These are phyloP conservation scores for Collybia mongolica DNA, from an alignment of 768 basidiomycete species.

Conservation along the genomic window DNA sequence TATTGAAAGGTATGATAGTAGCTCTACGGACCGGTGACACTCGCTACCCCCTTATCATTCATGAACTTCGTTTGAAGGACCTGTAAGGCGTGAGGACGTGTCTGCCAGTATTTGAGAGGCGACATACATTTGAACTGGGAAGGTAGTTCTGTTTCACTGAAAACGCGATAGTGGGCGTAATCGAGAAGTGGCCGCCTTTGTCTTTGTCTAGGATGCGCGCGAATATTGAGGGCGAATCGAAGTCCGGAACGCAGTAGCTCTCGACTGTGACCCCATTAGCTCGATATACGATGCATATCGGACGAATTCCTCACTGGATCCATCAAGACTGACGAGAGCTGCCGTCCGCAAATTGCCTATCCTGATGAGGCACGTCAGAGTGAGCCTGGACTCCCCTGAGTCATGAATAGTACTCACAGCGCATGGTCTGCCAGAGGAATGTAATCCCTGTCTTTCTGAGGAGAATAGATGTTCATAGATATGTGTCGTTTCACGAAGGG, in stretches of 20 bases:
- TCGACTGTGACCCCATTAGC: slow-evolving; percentile 53
- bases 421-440: slow-evolving; percentile 78
- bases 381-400: slow-evolving; percentile 2
- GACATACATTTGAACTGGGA: slow-evolving; percentile 73
- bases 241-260: slow-evolving; percentile 90
- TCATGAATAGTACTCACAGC: slow-evolving; percentile 45
- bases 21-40: slow-evolving; percentile 64
- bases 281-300: neutral
- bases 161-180: slow-evolving; percentile 70
- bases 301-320: slow-evolving; percentile 56
- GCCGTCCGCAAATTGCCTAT: slow-evolving; percentile 86
- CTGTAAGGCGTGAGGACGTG: slow-evolving; percentile 28
- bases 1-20: neutral
- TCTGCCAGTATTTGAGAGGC: neutral
- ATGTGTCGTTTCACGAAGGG: slow-evolving; percentile 5
- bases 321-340: slow-evolving; percentile 80
- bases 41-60: slow-evolving; percentile 83
- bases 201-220: slow-evolving; percentile 87
- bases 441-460: slow-evolving; percentile 61
- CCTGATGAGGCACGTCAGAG: slow-evolving; percentile 32
- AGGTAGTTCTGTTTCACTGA: slow-evolving; percentile 82
- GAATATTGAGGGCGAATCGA: slow-evolving; percentile 92
- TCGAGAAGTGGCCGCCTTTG: slow-evolving; percentile 92
- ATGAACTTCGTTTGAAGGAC: slow-evolving; percentile 90
- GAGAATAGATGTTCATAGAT: slow-evolving; percentile 54